Conservation (phyloP, 441 rosid species). For the Arabidopsis lyrata region DNA sequence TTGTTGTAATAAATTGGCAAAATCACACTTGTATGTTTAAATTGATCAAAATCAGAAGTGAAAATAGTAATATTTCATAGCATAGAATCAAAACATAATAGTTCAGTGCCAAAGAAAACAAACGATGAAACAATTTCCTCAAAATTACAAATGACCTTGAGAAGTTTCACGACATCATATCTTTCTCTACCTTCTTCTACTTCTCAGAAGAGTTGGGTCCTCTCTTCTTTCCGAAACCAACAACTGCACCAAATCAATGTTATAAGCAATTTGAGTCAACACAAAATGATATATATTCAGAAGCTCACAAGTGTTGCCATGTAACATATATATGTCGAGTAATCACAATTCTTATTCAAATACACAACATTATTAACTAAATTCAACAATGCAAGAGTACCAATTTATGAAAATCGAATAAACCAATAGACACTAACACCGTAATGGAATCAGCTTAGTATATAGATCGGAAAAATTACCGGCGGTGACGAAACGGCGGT, state of each 20-base stretch:
- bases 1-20: neutral
- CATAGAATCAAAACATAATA: constrained; percentile 9
- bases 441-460: neutral
- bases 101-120: constrained; percentile 4
- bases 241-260: constrained; percentile 56
- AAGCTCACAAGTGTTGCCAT: too few relatives aligned
- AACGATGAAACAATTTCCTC: neutral
- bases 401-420: neutral
- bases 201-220: constrained; percentile 80
- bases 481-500: constrained; percentile 69
- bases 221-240: constrained; percentile 77
- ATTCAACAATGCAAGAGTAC: neutral
- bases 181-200: constrained; percentile 33
- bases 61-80: constrained; percentile 6
- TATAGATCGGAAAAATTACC: constrained; percentile 37
- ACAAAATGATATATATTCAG: too few relatives aligned
- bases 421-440: neutral
- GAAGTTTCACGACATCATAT: neutral
- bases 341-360: too few relatives aligned
- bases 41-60: neutral
- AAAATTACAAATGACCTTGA: neutral
- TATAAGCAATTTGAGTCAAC: too few relatives aligned
- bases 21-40: neutral
- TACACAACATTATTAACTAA: neutral
- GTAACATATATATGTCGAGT: too few relatives aligned